Evolutionary conservation across 164 flowering plant species (phyloP).

Genomic region (Protea cynaroides): DNA sequence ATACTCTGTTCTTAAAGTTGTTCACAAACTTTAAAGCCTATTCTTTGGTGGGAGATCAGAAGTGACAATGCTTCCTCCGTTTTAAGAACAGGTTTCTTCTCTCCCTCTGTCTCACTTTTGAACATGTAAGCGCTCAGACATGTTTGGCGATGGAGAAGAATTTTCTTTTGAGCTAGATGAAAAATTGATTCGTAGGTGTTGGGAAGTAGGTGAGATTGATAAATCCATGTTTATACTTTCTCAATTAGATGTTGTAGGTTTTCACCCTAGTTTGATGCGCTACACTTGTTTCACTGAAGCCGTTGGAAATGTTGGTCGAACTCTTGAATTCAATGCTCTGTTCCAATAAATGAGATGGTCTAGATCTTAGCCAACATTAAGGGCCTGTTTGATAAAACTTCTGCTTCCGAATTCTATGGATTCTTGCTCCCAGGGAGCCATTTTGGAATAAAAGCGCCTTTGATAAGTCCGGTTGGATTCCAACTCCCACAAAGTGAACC

Average conservation of each 20-base stretch:
- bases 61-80: too few relatives aligned
- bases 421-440: too few relatives aligned
- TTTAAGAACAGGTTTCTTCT: too few relatives aligned
- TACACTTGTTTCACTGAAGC: constrained; percentile 47
- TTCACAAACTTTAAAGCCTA: too few relatives aligned
- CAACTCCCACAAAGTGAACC: too few relatives aligned
- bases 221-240: constrained; percentile 45
- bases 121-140: not conserved
- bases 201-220: constrained; percentile 44
- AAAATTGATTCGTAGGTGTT: constrained; percentile 27
- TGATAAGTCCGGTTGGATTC: too few relatives aligned
- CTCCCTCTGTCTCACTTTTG: too few relatives aligned
- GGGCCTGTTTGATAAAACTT: too few relatives aligned
- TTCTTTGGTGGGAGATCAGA: too few relatives aligned
- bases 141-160: constrained; percentile 25
- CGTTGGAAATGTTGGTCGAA: constrained; percentile 61
- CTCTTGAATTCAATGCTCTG: constrained; percentile 68
- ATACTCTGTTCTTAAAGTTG: too few relatives aligned
- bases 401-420: too few relatives aligned
- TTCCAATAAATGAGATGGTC: constrained; percentile 49
- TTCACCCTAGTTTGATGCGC: constrained; percentile 27
- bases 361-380: constrained; percentile 29
- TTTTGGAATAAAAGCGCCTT: too few relatives aligned
- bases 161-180: constrained; percentile 34
- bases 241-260: constrained; percentile 56